Evolutionary conservation across 345 rosid genomes (phyloP).

Genomic region (Citrus sp.): DNA sequence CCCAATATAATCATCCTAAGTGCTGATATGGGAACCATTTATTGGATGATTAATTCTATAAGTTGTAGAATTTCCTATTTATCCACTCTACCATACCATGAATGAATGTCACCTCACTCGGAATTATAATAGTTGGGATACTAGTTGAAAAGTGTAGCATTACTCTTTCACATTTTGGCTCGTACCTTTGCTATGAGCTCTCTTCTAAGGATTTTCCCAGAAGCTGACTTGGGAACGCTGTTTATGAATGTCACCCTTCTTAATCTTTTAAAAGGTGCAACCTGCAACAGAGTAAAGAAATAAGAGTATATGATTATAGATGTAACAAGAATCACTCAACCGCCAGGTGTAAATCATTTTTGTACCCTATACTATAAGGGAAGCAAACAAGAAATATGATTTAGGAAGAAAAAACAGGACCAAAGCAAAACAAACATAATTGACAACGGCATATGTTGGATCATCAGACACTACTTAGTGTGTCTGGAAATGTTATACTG

Average conservation of each 20-base stretch:
- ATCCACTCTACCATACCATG: no score
- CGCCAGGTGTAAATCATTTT: not conserved
- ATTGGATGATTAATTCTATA: not conserved
- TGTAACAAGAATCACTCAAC: not conserved
- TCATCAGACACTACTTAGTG: not conserved
- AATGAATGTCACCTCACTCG: not conserved
- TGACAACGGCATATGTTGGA: not conserved
- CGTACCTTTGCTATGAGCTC: conserved; percentile 60
- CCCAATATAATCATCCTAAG: not conserved
- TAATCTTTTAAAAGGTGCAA: conserved; percentile 78
- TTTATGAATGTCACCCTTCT: conserved; percentile 59
- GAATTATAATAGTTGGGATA: not conserved
- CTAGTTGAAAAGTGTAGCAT: not conserved
- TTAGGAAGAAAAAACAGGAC: not conserved
- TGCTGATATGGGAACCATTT: not conserved
- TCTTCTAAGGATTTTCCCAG: conserved; percentile 88
- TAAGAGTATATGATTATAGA: not conserved
- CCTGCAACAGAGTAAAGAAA: conserved; percentile 34
- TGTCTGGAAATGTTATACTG: not conserved
- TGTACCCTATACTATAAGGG: not conserved
- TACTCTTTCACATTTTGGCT: conserved; percentile 51
- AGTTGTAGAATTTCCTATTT: no score
- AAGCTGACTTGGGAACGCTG: conserved; percentile 67
- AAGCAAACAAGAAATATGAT: not conserved
- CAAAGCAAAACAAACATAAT: not conserved